These are phyloP conservation scores for Trametes villosa DNA, from an alignment of 768 basidiomycete genomes.

Conservation along the genomic window DNA sequence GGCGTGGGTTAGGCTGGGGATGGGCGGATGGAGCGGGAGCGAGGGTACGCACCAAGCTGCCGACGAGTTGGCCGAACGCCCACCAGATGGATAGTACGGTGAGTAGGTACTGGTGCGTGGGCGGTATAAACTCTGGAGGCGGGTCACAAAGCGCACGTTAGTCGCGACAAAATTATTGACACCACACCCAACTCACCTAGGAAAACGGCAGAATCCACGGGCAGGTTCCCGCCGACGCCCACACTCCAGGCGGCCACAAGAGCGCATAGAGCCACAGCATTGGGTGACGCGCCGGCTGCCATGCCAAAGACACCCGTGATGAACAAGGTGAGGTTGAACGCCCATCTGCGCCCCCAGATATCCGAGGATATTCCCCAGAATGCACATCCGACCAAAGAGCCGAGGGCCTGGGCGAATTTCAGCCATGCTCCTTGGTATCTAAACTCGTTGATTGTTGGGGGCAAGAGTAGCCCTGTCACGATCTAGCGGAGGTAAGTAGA, in stretches of 20 bases:
- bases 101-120: constrained; percentile 74
- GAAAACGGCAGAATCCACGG: constrained; percentile 78
- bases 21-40: not conserved
- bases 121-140: constrained; percentile 64
- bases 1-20: not conserved
- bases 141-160: not conserved
- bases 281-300: constrained; percentile 62
- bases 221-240: constrained; percentile 74
- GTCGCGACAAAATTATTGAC: not conserved
- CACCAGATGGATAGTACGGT: constrained; percentile 81
- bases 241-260: constrained; percentile 63
- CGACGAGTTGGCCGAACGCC: constrained; percentile 75
- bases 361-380: constrained; percentile 74
- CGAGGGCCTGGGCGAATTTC: constrained; percentile 72
- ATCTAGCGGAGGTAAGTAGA: constrained; percentile 40
- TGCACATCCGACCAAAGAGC: constrained; percentile 68
- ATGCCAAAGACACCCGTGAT: constrained; percentile 69
- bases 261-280: constrained; percentile 53
- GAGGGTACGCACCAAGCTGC: constrained; percentile 43
- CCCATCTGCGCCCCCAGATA: constrained; percentile 75
- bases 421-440: constrained; percentile 61
- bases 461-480: constrained; percentile 67
- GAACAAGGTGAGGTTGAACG: constrained; percentile 72
- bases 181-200: constrained; percentile 49
- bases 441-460: constrained; percentile 69